Evolutionary conservation across 352 stramenopile species (phyloP).

Genomic region (Pythium inflatum): DNA sequence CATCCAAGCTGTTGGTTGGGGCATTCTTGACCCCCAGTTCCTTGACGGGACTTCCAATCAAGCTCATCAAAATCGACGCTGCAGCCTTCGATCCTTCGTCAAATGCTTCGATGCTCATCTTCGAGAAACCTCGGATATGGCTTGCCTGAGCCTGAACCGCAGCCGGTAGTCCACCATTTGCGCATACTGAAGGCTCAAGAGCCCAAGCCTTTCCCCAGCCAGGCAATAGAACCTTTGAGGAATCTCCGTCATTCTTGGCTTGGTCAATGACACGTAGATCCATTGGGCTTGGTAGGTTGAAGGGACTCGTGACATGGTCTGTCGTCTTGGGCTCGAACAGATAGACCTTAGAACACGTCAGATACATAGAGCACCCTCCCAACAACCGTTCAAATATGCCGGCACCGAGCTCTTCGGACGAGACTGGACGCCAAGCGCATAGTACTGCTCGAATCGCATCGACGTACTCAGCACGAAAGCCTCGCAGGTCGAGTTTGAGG

Average conservation of each 20-base stretch:
- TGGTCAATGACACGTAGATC: background rate
- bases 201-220: background rate
- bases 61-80: background rate
- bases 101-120: background rate
- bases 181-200: too few species aligned
- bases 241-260: background rate
- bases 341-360: background rate
- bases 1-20: background rate
- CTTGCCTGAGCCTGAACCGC: too few species aligned
- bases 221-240: background rate
- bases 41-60: background rate
- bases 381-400: background rate
- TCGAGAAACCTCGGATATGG: background rate
- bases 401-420: background rate
- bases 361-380: background rate
- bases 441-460: conserved; percentile 1
- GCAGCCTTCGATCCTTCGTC: background rate
- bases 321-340: background rate
- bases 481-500: background rate
- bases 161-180: too few species aligned
- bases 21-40: background rate
- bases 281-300: background rate
- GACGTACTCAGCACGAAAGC: background rate
- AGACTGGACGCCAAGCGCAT: background rate
- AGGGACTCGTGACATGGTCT: too few species aligned